These are phyloP conservation scores for Talaromyces pinophilus DNA, from an alignment of 2,329 filamentous ascomycete genomes.

Conservation along the genomic window DNA sequence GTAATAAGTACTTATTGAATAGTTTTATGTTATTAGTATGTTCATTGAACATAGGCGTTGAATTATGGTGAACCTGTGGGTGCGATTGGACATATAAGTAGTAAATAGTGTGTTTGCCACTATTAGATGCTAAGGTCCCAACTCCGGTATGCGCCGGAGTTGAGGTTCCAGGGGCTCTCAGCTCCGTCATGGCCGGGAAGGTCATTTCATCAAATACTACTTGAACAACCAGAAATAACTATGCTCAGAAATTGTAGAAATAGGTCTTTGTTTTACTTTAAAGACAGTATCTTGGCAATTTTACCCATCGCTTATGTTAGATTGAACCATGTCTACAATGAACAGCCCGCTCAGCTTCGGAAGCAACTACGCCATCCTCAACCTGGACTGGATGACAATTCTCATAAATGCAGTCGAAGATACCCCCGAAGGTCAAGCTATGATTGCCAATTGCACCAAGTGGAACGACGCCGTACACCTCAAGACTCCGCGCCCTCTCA, in stretches of 20 bases:
- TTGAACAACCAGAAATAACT: not conserved
- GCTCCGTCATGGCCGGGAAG: not conserved
- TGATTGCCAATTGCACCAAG: slow-evolving; percentile 37
- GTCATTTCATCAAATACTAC: not conserved
- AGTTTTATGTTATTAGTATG: not conserved
- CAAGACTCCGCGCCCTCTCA: slow-evolving; percentile 37
- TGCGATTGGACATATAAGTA: not conserved
- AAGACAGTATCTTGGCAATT: not conserved
- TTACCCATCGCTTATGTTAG: not conserved
- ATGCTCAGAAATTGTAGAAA: not conserved
- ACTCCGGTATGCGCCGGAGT: slow-evolving; percentile 6
- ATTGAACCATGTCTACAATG: not conserved
- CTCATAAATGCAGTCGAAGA: slow-evolving; percentile 39
- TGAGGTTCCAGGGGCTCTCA: slow-evolving; percentile 1
- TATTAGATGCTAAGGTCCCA: slow-evolving; percentile 1
- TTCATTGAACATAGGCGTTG: not conserved
- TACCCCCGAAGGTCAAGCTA: slow-evolving; percentile 36
- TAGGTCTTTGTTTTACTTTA: not conserved
- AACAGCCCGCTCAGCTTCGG: slow-evolving; percentile 32
- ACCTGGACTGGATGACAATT: slow-evolving; percentile 40
- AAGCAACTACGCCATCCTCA: slow-evolving; percentile 44
- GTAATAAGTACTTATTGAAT: not conserved
- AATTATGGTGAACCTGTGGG: not conserved
- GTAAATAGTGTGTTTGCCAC: not conserved
- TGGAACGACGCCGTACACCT: slow-evolving; percentile 47